Evolutionary conservation across 2,329 filamentous ascomycete species (phyloP).

Genomic region (Madurella mycetomatis): DNA sequence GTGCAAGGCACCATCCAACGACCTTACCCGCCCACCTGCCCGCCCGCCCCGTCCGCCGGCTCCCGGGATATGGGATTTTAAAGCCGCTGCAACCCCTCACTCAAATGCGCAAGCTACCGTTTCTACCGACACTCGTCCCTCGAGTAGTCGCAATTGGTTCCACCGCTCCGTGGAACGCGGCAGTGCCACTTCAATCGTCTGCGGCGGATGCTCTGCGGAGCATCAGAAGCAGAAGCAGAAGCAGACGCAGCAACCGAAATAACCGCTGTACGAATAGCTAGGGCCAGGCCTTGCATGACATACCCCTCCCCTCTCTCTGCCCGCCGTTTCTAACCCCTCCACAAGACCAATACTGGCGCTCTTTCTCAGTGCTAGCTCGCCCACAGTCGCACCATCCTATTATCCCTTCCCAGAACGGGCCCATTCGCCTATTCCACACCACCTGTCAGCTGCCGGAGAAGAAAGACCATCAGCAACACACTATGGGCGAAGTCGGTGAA

Average conservation of each 20-base stretch:
- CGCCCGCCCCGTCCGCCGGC: too few relatives aligned
- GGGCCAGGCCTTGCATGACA: slow-evolving; percentile 25
- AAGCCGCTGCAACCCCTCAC: slow-evolving; percentile 5
- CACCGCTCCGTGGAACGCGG: slow-evolving; percentile 7
- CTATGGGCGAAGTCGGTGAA: slow-evolving; percentile 20
- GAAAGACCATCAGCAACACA: slow-evolving; percentile 4
- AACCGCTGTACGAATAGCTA: slow-evolving; percentile 20
- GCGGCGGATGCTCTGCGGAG: slow-evolving; percentile 1
- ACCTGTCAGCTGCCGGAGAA: slow-evolving; percentile 1
- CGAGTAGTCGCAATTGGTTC: slow-evolving; percentile 6
- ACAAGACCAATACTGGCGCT: slow-evolving; percentile 16
- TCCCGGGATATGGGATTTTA: too few relatives aligned
- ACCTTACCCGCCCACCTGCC: not conserved
- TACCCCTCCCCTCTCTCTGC: slow-evolving; percentile 16
- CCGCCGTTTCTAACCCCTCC: slow-evolving; percentile 15
- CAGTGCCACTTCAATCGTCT: slow-evolving; percentile 12
- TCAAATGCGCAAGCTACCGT: slow-evolving; percentile 11
- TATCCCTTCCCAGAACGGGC: slow-evolving; percentile 1
- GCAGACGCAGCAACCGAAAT: slow-evolving; percentile 7
- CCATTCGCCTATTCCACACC: slow-evolving; percentile 17
- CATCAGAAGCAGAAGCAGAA: slow-evolving; percentile 3
- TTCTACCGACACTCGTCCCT: slow-evolving; percentile 10
- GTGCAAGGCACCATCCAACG: slow-evolving; percentile 3
- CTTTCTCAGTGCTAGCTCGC: slow-evolving; percentile 15
- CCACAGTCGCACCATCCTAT: slow-evolving; percentile 4